These are phyloP conservation scores for Chalciporus sp. DNA, from an alignment of 1,284 basidiomycete species.

Conservation along the genomic window DNA sequence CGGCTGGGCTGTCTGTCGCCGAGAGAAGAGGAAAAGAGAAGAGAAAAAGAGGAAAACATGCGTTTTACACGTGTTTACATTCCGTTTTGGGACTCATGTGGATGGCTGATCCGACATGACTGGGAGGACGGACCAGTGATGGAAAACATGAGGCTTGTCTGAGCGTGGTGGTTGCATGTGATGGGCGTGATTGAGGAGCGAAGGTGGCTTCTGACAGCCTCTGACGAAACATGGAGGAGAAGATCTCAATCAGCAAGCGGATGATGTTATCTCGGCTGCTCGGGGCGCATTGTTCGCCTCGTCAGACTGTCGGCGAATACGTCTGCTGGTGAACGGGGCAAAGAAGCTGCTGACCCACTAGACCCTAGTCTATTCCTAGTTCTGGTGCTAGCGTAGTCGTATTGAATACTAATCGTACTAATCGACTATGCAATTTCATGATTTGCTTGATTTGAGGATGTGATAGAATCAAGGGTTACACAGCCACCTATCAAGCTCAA, in stretches of 20 bases:
- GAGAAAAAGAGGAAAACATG: slow-evolving; percentile 26
- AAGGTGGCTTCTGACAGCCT: background rate
- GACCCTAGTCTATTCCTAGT: background rate
- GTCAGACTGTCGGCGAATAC: background rate
- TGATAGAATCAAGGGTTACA: slow-evolving; percentile 8
- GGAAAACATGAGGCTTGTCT: slow-evolving; percentile 23
- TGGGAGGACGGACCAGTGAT: background rate
- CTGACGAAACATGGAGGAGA: background rate
- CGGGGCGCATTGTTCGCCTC: slow-evolving; percentile 12
- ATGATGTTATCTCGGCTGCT: slow-evolving; percentile 11
- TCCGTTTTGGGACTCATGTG: slow-evolving; percentile 16
- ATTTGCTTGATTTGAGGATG: background rate
- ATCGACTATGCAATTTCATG: background rate
- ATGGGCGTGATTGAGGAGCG: slow-evolving; percentile 25
- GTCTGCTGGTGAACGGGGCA: background rate
- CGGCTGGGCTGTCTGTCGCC: background rate
- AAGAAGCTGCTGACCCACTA: background rate
- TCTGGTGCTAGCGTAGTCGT: background rate
- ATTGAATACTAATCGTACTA: background rate
- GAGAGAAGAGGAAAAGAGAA: slow-evolving; percentile 10
- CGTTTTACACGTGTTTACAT: slow-evolving; percentile 28
- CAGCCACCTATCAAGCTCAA: slow-evolving; percentile 35
- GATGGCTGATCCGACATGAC: slow-evolving; percentile 19
- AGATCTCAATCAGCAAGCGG: background rate
- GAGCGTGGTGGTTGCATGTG: slow-evolving; percentile 15